Evolutionary conservation across 1,284 basidiomycete genomes (phyloP).

Genomic region (Pascua guehoae): DNA sequence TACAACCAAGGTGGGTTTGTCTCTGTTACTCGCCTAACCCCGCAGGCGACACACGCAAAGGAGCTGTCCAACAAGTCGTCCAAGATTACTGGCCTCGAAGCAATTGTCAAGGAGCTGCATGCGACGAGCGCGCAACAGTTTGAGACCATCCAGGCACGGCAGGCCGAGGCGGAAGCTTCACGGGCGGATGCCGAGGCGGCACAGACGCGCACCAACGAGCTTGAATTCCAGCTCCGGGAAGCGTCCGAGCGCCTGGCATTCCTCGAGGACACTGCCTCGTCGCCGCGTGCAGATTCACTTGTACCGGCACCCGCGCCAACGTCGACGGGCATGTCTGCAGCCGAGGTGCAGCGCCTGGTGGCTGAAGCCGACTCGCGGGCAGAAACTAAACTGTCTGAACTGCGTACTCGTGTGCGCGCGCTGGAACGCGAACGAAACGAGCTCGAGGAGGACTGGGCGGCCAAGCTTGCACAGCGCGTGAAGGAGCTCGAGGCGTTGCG

Average conservation of each 20-base stretch:
- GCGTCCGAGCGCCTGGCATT: constrained; percentile 65
- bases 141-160: constrained; percentile 74
- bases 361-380: constrained; percentile 71
- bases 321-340: constrained; percentile 44
- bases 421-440: constrained; percentile 47
- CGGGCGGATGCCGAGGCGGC: constrained; percentile 68
- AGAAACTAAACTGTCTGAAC: constrained; percentile 67
- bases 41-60: constrained; percentile 64
- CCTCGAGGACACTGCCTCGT: constrained; percentile 58
- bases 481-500: constrained; percentile 65
- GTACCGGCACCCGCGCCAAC: not conserved
- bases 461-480: constrained; percentile 54
- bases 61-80: constrained; percentile 62
- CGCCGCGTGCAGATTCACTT: not conserved
- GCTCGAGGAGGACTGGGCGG: constrained; percentile 77
- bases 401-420: constrained; percentile 53
- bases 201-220: constrained; percentile 71
- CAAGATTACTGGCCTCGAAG: constrained; percentile 67
- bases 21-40: not conserved
- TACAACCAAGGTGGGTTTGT: constrained; percentile 63
- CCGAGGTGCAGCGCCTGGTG: constrained; percentile 72
- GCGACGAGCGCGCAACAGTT: constrained; percentile 73
- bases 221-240: constrained; percentile 80
- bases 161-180: constrained; percentile 80
- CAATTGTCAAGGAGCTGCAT: constrained; percentile 62